Conservation (phyloP, 805 yeast genomes). For the Saccharomycopsis sp. region DNA sequence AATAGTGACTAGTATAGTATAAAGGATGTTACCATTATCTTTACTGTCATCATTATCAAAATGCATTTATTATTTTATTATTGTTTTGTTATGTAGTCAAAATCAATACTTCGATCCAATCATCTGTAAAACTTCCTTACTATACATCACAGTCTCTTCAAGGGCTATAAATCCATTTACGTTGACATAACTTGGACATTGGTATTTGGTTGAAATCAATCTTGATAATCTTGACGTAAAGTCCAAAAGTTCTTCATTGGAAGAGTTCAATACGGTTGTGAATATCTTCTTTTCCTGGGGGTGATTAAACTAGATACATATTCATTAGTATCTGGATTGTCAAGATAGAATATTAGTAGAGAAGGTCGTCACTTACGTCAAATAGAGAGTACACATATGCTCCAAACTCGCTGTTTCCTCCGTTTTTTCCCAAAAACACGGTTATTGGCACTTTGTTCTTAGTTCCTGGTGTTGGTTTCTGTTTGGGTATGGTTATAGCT, state of each 20-base stretch:
- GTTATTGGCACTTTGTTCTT: slow-evolving; percentile 31
- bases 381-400: slow-evolving; percentile 39
- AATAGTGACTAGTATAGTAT: too few species aligned
- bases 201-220: slow-evolving; percentile 35
- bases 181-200: slow-evolving; percentile 40
- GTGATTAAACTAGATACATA: neutral
- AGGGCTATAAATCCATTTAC: slow-evolving; percentile 35
- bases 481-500: slow-evolving; percentile 14
- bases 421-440: slow-evolving; percentile 30
- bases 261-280: slow-evolving; percentile 39
- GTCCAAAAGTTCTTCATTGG: slow-evolving; percentile 37
- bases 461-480: neutral
- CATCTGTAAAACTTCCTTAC: slow-evolving; percentile 27
- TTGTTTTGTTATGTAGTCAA: neutral
- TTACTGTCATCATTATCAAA: too few species aligned
- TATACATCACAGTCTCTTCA: slow-evolving; percentile 29
- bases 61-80: neutral
- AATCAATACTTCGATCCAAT: slow-evolving; percentile 25
- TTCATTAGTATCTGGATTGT: too few species aligned
- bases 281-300: slow-evolving; percentile 26
- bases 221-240: slow-evolving; percentile 37
- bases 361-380: slow-evolving; percentile 25
- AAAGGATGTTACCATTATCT: too few species aligned
- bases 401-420: slow-evolving; percentile 32
- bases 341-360: too few species aligned